Percentiles rank a stretch among this genome's conserved stretches.
Conservation (phyloP, 495 filamentous ascomycete species). For the Penicillium longicatenatum region DNA sequence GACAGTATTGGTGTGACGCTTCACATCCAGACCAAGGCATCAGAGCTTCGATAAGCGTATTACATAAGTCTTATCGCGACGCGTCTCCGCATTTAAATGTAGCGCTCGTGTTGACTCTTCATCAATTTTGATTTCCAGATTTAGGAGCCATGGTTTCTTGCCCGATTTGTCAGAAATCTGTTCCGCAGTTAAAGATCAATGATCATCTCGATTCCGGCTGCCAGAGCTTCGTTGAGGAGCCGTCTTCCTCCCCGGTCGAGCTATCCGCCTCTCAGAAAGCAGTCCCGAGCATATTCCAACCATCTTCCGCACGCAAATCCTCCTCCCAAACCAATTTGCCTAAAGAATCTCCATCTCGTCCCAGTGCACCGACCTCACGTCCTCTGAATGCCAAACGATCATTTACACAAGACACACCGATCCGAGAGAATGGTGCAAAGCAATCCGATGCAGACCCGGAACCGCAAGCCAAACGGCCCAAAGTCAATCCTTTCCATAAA, state of each 20-base stretch:
- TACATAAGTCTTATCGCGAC: constrained; percentile 15
- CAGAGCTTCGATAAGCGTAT: background rate
- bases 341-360: constrained; percentile 24
- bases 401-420: constrained; percentile 27
- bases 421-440: constrained; percentile 22
- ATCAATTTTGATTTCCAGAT: background rate
- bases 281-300: constrained; percentile 77
- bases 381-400: constrained; percentile 41
- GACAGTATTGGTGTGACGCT: background rate
- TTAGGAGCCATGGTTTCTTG: constrained; percentile 69
- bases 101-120: background rate
- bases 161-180: constrained; percentile 79
- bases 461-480: constrained; percentile 58
- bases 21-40: background rate
- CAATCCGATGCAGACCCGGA: constrained; percentile 27
- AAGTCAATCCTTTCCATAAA: constrained; percentile 61
- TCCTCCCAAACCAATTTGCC: constrained; percentile 27
- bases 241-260: constrained; percentile 40
- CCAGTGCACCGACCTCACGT: constrained; percentile 28
- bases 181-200: constrained; percentile 80
- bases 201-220: constrained; percentile 88
- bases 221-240: constrained; percentile 55
- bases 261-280: constrained; percentile 50
- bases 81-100: constrained; percentile 18
- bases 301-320: constrained; percentile 56